Evolutionary conservation across 108 stramenopile species (phyloP).

Genomic region (Cyclotella atomus): DNA sequence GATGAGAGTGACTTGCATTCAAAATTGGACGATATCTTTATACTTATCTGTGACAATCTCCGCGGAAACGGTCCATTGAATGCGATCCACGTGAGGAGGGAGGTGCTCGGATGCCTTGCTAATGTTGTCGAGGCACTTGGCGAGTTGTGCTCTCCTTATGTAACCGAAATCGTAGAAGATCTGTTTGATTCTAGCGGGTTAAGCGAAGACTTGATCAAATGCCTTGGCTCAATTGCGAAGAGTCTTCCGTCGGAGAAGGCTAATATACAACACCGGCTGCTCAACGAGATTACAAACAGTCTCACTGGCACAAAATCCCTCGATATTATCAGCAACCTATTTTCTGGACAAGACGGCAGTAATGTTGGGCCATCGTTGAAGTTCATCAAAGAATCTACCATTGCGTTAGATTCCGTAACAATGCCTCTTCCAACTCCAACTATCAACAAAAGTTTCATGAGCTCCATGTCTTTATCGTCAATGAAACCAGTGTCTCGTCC

Average conservation of each 20-base stretch:
- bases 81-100: constrained; percentile 8
- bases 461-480: constrained; percentile 34
- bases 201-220: constrained; percentile 85
- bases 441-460: constrained; percentile 23
- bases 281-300: constrained; percentile 84
- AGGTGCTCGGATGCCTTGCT: constrained; percentile 76
- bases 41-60: constrained; percentile 57
- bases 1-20: constrained; percentile 55
- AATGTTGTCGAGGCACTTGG: constrained; percentile 92
- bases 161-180: constrained; percentile 78
- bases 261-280: constrained; percentile 83
- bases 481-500: constrained; percentile 35
- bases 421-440: constrained; percentile 3
- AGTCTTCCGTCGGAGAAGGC: constrained; percentile 70
- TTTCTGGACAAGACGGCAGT: constrained; percentile 12
- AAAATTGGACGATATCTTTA: constrained; percentile 79
- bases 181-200: constrained; percentile 89
- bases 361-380: constrained; percentile 34
- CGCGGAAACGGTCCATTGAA: constrained; percentile 32
- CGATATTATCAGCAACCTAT: constrained; percentile 28
- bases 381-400: constrained; percentile 6
- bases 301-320: constrained; percentile 73
- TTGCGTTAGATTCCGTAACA: constrained; percentile 1
- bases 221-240: constrained; percentile 80
- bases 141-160: constrained; percentile 68